Evolutionary conservation across 2,329 filamentous ascomycete species (phyloP), one percentile per base, ranked within the genome.

Genomic region (Fusarium sp.): DNA sequence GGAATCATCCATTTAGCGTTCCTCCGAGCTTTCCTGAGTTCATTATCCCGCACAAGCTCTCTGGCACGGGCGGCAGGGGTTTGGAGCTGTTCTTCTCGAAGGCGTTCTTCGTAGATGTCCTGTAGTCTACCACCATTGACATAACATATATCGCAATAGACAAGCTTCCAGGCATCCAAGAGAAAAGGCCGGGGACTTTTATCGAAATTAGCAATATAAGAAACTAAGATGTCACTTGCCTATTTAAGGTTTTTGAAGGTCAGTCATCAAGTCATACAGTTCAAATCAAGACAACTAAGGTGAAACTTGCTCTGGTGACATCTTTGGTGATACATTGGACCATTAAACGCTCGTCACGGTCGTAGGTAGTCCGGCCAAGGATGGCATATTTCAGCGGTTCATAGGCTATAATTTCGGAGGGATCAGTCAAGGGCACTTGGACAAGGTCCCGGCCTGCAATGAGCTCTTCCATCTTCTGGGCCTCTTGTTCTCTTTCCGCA

Each of bases 371-470:
- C 57, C 57, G 58, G 43, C 65, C 62, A 53, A 72, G 60, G 12
- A 72, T 25, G 34, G 27, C 32, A 22, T 59, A 29, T 32, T 46
- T 18, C 38, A 60, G 29, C 45, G 1, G 38, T 20, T 4, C 8
- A 52, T 22, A 3, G 20, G 48, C 2, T 34, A 38, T 65, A 30
- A 60, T 63, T 20, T 60, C 32, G 7, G 46, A 44, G 40, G 48
- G 64, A 40, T 68, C 6, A 45, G 8, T 15, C 10, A 68, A 56
- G 49, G 67, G 49, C 13, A 62, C 4, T 41, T 68, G 34, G 9
- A 65, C 22, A 6, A 70, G 67, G 30, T 70, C 65, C 10, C 57
- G 57, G 4, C 61, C 61, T 44, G 60, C 56, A 16, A 69, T 62
- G 4, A 3, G 2, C 8, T 65, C 49, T 25, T 58, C 11, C 9